Evolutionary conservation across 1,284 basidiomycete species (phyloP), one percentile per base, ranked within the genome.

Genomic region (Grifola frondosa): DNA sequence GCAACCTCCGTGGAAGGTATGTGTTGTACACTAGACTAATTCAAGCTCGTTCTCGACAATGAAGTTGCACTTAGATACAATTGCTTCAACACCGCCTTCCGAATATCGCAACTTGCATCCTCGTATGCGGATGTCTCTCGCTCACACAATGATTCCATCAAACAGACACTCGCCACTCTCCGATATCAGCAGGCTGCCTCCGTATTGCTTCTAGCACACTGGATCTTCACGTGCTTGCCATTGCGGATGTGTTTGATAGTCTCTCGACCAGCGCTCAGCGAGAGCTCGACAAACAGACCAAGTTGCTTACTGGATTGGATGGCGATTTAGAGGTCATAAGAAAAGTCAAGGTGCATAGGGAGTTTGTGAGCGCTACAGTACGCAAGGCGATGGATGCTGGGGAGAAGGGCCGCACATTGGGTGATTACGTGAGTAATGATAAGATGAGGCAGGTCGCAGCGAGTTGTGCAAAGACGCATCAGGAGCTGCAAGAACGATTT

Each of bases 381-480:
- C 70, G 82, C 28, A 79, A 74, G 51, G 80, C 82, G 3, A 84
- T 87, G 37, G 83, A 87, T 46, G 68, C 74, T 0, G 86, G 85
- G 2, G 81, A 81, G 37, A 78, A 71, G 40, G 74, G 73, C 6
- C 72, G 88, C 36, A 84, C 81, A n/a, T 62, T 91, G 40, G 87
- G 82, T 6, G 86, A 88, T 59, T 92, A 91, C 62, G 88, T 92
- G 16, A 83, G 81, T 22, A 75, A 72, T 51, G 76, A 69, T 40
- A 88, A 84, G 67, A 91, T 92, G 87, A 75, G 77, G 46, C 77
- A 90, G 54, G 88, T 91, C 0, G 80, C 81, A 1, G 82, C 86
- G 20, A 80, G 78, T 4, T 91, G 90, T 59, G 62, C 69, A n/a
- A 76, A 78, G 46, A 80, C 81, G 22, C 81, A 90, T 64, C 85